A percentile compares a stretch with the other conserved stretches of the same genome.
Conservation (phyloP, 2,329 filamentous ascomycete species). For the Plenodomus lindquistii region DNA sequence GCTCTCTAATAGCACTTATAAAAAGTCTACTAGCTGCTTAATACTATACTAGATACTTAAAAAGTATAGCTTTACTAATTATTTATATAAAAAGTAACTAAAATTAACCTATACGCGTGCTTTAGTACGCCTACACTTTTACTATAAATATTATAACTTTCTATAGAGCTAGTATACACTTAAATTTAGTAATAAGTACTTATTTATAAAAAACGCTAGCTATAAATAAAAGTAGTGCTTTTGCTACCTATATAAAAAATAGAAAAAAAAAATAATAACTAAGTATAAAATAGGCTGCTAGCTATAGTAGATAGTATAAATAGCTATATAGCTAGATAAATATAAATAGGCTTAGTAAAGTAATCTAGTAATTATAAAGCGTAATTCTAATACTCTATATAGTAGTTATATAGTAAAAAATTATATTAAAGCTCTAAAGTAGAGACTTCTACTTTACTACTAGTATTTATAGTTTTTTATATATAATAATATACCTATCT, state of each 20-base stretch:
- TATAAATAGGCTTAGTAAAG: not conserved
- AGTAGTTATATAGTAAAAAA: not conserved
- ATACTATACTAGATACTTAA: too few relatives aligned
- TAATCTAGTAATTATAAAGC: not conserved
- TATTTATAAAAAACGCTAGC: not conserved
- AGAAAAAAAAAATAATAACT: not conserved
- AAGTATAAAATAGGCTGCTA: not conserved
- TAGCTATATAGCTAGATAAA: not conserved
- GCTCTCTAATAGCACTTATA: not conserved
- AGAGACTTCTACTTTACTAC: not conserved
- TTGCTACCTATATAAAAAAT: not conserved
- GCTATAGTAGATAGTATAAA: not conserved
- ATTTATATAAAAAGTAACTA: not conserved
- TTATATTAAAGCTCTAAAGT: not conserved
- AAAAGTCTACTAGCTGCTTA: too few relatives aligned
- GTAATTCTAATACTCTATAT: not conserved
- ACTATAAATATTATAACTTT: not conserved
- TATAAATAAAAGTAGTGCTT: not conserved
- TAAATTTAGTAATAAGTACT: not conserved
- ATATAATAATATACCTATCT: not conserved
- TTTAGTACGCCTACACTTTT: not conserved
- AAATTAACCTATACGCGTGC: not conserved
- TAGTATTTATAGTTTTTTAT: not conserved
- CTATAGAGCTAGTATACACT: not conserved
- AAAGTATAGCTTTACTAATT: not conserved